Conservation (phyloP, 1,284 basidiomycete species). For the Cryptococcus jaspeensis region DNA sequence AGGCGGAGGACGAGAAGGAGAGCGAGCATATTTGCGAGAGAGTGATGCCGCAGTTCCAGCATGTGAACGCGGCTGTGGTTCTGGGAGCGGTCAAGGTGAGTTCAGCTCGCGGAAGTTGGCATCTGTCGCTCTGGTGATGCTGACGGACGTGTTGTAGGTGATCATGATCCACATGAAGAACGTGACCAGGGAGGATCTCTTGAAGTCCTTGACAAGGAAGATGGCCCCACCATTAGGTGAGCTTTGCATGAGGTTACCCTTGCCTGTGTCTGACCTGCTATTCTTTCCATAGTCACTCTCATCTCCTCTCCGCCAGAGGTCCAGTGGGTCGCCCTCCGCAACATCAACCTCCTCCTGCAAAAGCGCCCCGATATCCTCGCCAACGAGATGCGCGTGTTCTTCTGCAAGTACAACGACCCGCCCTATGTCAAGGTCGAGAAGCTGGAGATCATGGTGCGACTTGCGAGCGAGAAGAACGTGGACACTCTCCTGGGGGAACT, state of each 20-base stretch:
- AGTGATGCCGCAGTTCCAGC: slow-evolving; percentile 97
- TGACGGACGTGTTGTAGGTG: slow-evolving; percentile 59
- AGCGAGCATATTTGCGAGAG: slow-evolving; percentile 98
- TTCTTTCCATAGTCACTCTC: slow-evolving; percentile 66
- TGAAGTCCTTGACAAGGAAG: slow-evolving; percentile 84
- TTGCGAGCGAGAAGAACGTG: slow-evolving; percentile 87
- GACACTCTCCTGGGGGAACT: slow-evolving; percentile 89
- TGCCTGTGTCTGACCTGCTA: background rate
- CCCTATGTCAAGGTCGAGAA: slow-evolving; percentile 99
- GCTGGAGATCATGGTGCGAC: slow-evolving; percentile 96
- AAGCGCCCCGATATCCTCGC: slow-evolving; percentile 86
- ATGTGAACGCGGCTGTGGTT: slow-evolving; percentile 92
- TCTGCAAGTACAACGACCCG: slow-evolving; percentile 99
- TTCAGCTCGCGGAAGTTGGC: background rate
- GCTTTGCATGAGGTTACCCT: slow-evolving; percentile 9
- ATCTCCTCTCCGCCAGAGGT: slow-evolving; percentile 96
- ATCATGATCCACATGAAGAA: slow-evolving; percentile 94
- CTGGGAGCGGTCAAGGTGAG: slow-evolving; percentile 87
- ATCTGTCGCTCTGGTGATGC: background rate
- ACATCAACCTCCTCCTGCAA: slow-evolving; percentile 96
- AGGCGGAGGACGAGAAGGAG: slow-evolving; percentile 82
- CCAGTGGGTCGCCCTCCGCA: slow-evolving; percentile 95
- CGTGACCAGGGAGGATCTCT: slow-evolving; percentile 79
- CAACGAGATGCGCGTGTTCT: slow-evolving; percentile 98
- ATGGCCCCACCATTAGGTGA: slow-evolving; percentile 89